Base-by-base conservation (phyloP, 2,329 filamentous ascomycete genomes). In the Chrysosporium queenslandicum region DNA sequence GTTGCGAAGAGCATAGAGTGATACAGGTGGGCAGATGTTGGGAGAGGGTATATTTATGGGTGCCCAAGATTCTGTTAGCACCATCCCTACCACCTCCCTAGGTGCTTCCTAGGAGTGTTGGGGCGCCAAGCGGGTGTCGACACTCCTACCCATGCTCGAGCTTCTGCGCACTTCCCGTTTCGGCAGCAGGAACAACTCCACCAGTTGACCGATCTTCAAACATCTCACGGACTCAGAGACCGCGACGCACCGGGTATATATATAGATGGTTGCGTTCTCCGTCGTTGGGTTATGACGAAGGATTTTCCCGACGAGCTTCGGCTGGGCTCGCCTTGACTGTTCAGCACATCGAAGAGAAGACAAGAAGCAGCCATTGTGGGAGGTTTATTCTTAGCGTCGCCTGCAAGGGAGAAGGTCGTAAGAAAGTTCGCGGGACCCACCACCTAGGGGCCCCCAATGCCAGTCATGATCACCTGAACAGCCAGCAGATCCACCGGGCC, bases 381-480 rank as follows among this genome's bases (percentile, higher is more conserved):
- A 23, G 9, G 23, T 40, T 40, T 23, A 40, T 11, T 11, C 18
- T 40, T 40, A 40, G 37, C 37, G 37, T 20, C n/a, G 4, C 6
- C 36, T 39, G 37, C 37, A 40, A 23, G 37, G n/a, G 36, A n/a
- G n/a, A n/a, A 18, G 11, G 36, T 6, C 6, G 36, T 7, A 20
- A 4, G 5, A 1, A 18, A 39, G 11, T 39, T 39, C 6, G n/a
- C 34, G 36, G 34, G 46, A 40, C 21, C 46, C 46, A 41, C 46
- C 9, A 12, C 5, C 18, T 20, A n/a, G 6, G n/a, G 7, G 9
- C 47, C 21, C 16, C 16, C 4, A 3, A 45, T 51, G 49, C 49
- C 39, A 16, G 49, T 51, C 49, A 45, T 51, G 49, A 51, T 51
- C 49, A 51, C 29, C 49, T 51, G 49, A 45, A 37, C 49, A 51